Conservation (phyloP, 805 yeast species). For the Saccharomyces paradoxus region DNA sequence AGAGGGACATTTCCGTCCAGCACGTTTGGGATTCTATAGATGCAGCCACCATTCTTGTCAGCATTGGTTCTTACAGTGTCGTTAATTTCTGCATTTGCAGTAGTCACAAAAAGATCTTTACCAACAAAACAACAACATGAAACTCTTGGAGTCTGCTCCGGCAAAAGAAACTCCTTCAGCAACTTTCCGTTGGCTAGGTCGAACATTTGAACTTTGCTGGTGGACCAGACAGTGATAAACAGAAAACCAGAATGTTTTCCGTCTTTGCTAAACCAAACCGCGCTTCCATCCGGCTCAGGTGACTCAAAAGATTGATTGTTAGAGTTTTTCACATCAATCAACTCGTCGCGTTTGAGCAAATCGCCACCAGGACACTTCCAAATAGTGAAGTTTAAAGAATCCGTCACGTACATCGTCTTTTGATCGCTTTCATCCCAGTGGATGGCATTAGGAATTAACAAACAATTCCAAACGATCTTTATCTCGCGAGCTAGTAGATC, state of each 20-base stretch:
- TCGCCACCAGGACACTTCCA: conserved; percentile 37
- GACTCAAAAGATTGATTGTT: conserved; percentile 18
- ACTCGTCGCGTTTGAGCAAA: conserved; percentile 26
- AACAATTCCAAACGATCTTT: conserved; percentile 31
- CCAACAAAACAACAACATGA: conserved; percentile 69
- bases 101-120: conserved; percentile 58
- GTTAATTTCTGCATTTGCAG: conserved; percentile 45
- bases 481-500: conserved; percentile 28
- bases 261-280: conserved; percentile 43
- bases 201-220: conserved; percentile 48
- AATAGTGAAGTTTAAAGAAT: conserved; percentile 40
- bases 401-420: conserved; percentile 43
- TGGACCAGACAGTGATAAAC: conserved; percentile 61
- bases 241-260: conserved; percentile 28
- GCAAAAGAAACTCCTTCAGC: conserved; percentile 45
- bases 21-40: conserved; percentile 36
- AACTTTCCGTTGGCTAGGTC: conserved; percentile 40
- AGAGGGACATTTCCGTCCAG: background rate
- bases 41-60: conserved; percentile 53
- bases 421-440: conserved; percentile 39
- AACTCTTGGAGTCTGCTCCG: conserved; percentile 48
- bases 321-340: conserved; percentile 32
- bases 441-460: conserved; percentile 65
- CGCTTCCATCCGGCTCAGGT: conserved; percentile 78
- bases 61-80: conserved; percentile 24